Evolutionary conservation across 768 basidiomycete species (phyloP).

Genomic region (Tylopilus balloui): DNA sequence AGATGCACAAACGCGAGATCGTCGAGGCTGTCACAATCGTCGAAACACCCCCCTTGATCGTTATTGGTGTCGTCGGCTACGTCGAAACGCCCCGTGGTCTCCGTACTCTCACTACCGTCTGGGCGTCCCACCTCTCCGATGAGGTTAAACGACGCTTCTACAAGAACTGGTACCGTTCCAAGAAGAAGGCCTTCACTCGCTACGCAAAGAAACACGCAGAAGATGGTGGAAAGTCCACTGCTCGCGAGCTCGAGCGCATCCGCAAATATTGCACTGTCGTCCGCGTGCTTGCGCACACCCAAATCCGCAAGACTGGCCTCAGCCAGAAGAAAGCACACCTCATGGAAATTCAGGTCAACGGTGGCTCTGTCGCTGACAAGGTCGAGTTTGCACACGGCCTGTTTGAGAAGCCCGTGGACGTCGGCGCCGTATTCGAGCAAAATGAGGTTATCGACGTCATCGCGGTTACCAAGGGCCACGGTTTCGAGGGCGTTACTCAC

Average conservation of each 20-base stretch:
- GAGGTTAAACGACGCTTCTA: conserved; percentile 99
- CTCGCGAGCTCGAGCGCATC: conserved; percentile 97
- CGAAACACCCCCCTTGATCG: conserved; percentile 95
- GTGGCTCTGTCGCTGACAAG: conserved; percentile 94
- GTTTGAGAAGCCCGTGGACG: conserved; percentile 95
- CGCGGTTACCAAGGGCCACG: conserved; percentile 98
- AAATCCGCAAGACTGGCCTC: conserved; percentile 96
- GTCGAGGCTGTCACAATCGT: conserved; percentile 96
- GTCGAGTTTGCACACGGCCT: conserved; percentile 90
- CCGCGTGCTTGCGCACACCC: conserved; percentile 98
- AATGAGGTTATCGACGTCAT: conserved; percentile 96
- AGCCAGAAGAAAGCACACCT: conserved; percentile 99
- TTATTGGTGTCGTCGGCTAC: conserved; percentile 98
- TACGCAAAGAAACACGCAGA: conserved; percentile 99
- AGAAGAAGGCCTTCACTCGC: conserved; percentile 99
- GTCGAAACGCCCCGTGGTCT: conserved; percentile 99
- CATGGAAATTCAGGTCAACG: conserved; percentile 99
- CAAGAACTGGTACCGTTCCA: conserved; percentile 99
- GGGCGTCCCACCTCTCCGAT: conserved; percentile 97
- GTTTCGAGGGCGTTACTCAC: conserved; percentile 99
- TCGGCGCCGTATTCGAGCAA: conserved; percentile 86
- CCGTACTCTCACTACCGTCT: conserved; percentile 96
- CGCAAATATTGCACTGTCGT: conserved; percentile 99
- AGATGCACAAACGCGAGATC: conserved; percentile 99
- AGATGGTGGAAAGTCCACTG: conserved; percentile 84